Evolutionary conservation across 371 early-diverging fungal genomes (phyloP).

Genomic region (Mortierella polycephala): DNA sequence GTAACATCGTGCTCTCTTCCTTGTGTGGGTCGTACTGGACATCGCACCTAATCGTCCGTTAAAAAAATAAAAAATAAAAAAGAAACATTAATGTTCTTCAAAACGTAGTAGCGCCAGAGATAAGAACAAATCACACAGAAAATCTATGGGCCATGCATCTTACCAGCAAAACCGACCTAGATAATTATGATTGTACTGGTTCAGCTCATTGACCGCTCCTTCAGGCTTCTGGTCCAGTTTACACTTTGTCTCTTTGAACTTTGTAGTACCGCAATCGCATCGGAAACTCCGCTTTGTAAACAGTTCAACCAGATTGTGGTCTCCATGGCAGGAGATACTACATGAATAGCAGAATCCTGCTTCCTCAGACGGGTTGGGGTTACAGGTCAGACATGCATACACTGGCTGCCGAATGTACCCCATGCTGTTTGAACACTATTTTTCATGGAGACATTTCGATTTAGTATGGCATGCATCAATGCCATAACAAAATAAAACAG

Average conservation of each 20-base stretch:
- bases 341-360: slow-evolving; percentile 85
- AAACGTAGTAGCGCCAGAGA: background rate
- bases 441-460: background rate
- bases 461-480: too few species aligned
- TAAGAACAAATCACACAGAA: background rate
- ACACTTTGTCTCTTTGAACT: slow-evolving; percentile 58
- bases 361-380: slow-evolving; percentile 51
- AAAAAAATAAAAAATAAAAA: background rate
- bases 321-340: slow-evolving; percentile 82
- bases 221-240: slow-evolving; percentile 56
- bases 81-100: background rate
- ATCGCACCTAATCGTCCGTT: slow-evolving; percentile 72
- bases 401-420: slow-evolving; percentile 85
- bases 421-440: slow-evolving; percentile 74
- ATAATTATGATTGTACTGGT: slow-evolving; percentile 86
- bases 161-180: slow-evolving; percentile 84
- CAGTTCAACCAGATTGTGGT: slow-evolving; percentile 84
- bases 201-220: slow-evolving; percentile 64
- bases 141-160: background rate
- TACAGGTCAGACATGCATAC: slow-evolving; percentile 89
- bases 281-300: slow-evolving; percentile 85
- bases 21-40: slow-evolving; percentile 74
- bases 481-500: background rate
- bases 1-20: slow-evolving; percentile 83
- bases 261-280: slow-evolving; percentile 86